These are phyloP conservation scores for Fusarium sp. DNA, from an alignment of 2,329 filamentous ascomycete genomes.

Conservation along the genomic window DNA sequence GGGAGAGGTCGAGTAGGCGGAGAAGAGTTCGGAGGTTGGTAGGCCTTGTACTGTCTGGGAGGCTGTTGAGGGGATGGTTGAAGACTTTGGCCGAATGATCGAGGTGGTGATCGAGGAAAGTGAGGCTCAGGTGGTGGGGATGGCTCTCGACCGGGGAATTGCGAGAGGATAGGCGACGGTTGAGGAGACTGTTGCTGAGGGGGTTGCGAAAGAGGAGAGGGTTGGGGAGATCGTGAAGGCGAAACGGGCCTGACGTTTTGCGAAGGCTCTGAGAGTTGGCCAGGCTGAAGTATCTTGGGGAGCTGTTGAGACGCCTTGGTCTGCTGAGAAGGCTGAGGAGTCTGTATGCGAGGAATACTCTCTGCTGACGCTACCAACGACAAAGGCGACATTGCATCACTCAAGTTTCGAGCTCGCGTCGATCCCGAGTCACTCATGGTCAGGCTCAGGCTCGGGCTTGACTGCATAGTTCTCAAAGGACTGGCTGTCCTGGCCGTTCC, in stretches of 20 bases:
- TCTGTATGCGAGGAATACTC: slow-evolving; percentile 27
- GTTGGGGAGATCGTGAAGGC: slow-evolving; percentile 35
- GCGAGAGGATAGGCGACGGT: slow-evolving; percentile 28
- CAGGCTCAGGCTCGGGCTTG: slow-evolving; percentile 43
- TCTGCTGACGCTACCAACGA: slow-evolving; percentile 42
- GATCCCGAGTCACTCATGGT: slow-evolving; percentile 40
- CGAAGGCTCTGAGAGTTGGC: slow-evolving; percentile 31
- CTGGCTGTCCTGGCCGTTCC: slow-evolving; percentile 44
- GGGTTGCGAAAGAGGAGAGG: slow-evolving; percentile 41
- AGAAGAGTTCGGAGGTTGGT: slow-evolving; percentile 33
- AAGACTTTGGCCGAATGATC: slow-evolving; percentile 3
- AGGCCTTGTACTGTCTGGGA: slow-evolving; percentile 35
- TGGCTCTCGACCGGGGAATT: slow-evolving; percentile 16
- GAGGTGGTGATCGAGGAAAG: slow-evolving; percentile 20
- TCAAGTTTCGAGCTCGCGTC: slow-evolving; percentile 42
- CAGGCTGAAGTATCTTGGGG: slow-evolving; percentile 37
- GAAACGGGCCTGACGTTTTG: slow-evolving; percentile 31
- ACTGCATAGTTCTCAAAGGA: slow-evolving; percentile 47
- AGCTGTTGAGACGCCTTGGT: slow-evolving; percentile 26
- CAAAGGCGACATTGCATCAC: slow-evolving; percentile 45
- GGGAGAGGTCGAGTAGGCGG: slow-evolving; percentile 34
- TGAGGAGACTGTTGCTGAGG: slow-evolving; percentile 38
- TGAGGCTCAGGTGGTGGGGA: slow-evolving; percentile 4
- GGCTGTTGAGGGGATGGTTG: slow-evolving; percentile 26
- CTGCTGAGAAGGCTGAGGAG: slow-evolving; percentile 36